Evolutionary conservation across 176 grass and related monocot genomes (phyloP).

Genomic region (maize (Zea mays)): DNA sequence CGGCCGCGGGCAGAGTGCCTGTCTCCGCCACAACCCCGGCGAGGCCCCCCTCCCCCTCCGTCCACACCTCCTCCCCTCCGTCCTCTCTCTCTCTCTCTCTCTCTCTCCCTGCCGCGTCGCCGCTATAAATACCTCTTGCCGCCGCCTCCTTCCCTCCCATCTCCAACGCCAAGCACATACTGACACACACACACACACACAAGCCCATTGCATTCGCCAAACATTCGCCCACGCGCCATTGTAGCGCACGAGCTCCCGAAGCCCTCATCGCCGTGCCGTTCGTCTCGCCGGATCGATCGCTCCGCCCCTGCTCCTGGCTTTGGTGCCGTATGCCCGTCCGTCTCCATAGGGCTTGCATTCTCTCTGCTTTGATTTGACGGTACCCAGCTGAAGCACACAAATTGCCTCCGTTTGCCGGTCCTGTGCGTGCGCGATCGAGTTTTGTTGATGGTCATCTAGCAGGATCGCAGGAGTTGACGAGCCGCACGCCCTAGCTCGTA

Average conservation of each 20-base stretch:
- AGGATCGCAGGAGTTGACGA: neutral
- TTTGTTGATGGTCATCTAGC: conserved; percentile 53
- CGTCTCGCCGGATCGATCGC: neutral
- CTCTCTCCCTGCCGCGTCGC: neutral
- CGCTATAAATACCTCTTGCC: conserved; percentile 36
- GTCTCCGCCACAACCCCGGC: conserved; percentile 45
- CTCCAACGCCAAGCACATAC: conserved; percentile 1
- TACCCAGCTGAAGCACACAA: neutral
- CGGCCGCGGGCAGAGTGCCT: neutral
- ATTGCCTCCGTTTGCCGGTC: neutral
- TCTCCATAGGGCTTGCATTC: neutral
- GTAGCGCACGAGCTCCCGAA: neutral
- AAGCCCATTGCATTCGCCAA: neutral
- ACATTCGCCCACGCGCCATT: conserved; percentile 1
- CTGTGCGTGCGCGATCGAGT: neutral
- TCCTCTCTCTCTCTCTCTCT: neutral
- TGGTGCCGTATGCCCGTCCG: too few species aligned
- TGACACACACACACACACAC: neutral
- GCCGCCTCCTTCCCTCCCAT: neutral
- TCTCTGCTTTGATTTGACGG: neutral
- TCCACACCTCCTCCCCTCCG: neutral
- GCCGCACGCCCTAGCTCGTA: neutral
- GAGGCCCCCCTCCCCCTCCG: neutral
- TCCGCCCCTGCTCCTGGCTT: neutral
- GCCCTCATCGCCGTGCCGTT: neutral